phyloP scores from a whole-genome alignment of 169 alveolate species.

The Cyclospora cayetanensis region DNA sequence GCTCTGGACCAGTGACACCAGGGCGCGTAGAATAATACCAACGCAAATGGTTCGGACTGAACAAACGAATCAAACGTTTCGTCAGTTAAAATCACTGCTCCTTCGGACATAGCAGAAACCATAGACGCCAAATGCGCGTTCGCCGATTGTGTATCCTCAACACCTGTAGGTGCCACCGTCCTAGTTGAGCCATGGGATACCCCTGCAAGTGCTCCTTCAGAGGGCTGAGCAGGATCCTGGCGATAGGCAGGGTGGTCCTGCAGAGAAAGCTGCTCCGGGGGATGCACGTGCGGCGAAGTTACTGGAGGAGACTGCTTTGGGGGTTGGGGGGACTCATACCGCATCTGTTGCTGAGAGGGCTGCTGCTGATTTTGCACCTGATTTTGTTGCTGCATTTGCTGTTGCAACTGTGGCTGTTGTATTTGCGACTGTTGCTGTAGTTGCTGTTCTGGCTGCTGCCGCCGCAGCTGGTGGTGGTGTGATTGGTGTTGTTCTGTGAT shows the following conservation, averaged over 20 bases:
- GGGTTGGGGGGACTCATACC: not conserved
- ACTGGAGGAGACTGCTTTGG: too few species aligned
- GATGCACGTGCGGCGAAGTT: too few species aligned
- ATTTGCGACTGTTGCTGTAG: not conserved
- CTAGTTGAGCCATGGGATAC: not conserved
- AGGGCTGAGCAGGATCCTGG: not conserved
- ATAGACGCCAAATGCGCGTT: too few species aligned
- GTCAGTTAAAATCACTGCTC: not conserved
- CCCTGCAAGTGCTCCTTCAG: not conserved
- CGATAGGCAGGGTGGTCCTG: too few species aligned
- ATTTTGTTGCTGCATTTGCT: not conserved
- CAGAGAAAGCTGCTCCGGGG: too few species aligned
- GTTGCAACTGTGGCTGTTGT: not conserved
- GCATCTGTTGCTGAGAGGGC: conserved; percentile 3
- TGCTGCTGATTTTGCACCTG: not conserved
- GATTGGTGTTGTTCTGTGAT: not conserved
- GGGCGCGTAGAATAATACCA: conserved; percentile 63
- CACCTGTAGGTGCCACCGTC: not conserved
- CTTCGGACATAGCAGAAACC: too few species aligned
- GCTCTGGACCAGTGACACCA: conserved; percentile 69
- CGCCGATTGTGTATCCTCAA: too few species aligned
- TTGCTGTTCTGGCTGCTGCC: not conserved
- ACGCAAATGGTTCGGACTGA: not conserved
- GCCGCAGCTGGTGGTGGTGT: not conserved
- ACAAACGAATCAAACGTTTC: not conserved